Evolutionary conservation across 2,329 filamentous ascomycete genomes (phyloP).

Genomic region (Xylariaceae sp.): DNA sequence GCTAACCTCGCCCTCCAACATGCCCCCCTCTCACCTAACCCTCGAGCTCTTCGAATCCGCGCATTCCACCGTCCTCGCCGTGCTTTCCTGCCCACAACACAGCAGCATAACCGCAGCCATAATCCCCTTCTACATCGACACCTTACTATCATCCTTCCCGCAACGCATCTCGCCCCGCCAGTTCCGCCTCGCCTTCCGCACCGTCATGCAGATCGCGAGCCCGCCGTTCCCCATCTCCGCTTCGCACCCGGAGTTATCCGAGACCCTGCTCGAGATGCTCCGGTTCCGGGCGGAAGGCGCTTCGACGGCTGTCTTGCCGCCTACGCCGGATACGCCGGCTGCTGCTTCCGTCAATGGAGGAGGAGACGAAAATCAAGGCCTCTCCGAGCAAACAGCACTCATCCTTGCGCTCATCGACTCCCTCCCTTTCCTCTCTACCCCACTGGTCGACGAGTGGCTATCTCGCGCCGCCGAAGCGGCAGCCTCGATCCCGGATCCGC

Average conservation of each 20-base stretch:
- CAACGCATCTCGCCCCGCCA: constrained; percentile 74
- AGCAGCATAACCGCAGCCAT: constrained; percentile 65
- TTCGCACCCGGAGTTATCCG: constrained; percentile 71
- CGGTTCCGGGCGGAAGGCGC: constrained; percentile 58
- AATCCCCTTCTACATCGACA: constrained; percentile 78
- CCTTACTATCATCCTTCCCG: constrained; percentile 76
- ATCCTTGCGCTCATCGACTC: constrained; percentile 75
- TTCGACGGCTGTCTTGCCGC: constrained; percentile 37
- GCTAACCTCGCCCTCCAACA: constrained; percentile 26
- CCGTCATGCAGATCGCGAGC: constrained; percentile 74
- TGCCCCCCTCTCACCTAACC: constrained; percentile 42
- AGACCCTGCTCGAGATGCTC: constrained; percentile 75
- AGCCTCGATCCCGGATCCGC: constrained; percentile 57
- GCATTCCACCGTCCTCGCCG: constrained; percentile 75
- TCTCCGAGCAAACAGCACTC: constrained; percentile 78
- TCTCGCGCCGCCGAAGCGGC: constrained; percentile 65
- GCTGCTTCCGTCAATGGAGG: background rate
- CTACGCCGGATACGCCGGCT: constrained; percentile 1
- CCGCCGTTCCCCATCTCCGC: constrained; percentile 73
- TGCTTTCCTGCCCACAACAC: constrained; percentile 76
- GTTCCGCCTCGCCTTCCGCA: constrained; percentile 84
- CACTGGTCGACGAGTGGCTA: constrained; percentile 76
- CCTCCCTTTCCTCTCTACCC: constrained; percentile 67
- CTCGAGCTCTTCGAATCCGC: constrained; percentile 77
- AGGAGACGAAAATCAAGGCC: background rate